Evolutionary conservation across 73 alveolate genomes (phyloP).

Genomic region (Paramecium caudatum): DNA sequence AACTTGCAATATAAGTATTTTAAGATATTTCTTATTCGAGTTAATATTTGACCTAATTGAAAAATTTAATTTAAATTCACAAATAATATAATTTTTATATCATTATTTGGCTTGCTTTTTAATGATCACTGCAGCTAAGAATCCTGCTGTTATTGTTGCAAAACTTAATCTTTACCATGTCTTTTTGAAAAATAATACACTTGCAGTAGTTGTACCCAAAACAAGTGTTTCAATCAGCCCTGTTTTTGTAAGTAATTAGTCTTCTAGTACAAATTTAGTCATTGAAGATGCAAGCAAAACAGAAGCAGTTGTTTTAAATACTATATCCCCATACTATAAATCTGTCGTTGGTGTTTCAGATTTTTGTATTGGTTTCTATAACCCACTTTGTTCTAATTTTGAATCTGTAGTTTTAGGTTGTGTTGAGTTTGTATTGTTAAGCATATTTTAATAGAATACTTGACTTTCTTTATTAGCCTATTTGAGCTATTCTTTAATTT

Average conservation of each 20-base stretch:
- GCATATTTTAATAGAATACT: conserved; percentile 19
- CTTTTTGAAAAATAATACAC: background rate
- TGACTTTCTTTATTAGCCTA: conserved; percentile 12
- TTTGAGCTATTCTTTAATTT: background rate
- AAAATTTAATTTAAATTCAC: too few relatives aligned
- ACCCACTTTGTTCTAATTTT: background rate
- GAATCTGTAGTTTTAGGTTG: background rate
- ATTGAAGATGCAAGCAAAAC: conserved; percentile 29
- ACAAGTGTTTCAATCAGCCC: conserved; percentile 42
- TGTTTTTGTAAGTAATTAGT: background rate
- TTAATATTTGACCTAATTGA: too few relatives aligned
- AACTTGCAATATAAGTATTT: too few relatives aligned
- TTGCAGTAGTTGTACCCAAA: conserved; percentile 3
- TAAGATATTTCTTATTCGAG: too few relatives aligned
- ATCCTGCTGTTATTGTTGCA: conserved; percentile 39
- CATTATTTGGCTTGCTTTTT: too few relatives aligned
- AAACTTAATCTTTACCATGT: conserved; percentile 16
- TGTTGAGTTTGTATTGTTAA: background rate
- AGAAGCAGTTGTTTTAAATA: conserved; percentile 28
- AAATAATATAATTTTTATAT: too few relatives aligned
- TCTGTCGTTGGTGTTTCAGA: background rate
- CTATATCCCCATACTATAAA: background rate
- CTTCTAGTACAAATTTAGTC: background rate
- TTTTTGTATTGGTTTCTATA: too few relatives aligned
- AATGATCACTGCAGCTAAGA: too few relatives aligned